Base-by-base conservation (phyloP, 805 yeast genomes). In the Starmerella etchellsii region DNA sequence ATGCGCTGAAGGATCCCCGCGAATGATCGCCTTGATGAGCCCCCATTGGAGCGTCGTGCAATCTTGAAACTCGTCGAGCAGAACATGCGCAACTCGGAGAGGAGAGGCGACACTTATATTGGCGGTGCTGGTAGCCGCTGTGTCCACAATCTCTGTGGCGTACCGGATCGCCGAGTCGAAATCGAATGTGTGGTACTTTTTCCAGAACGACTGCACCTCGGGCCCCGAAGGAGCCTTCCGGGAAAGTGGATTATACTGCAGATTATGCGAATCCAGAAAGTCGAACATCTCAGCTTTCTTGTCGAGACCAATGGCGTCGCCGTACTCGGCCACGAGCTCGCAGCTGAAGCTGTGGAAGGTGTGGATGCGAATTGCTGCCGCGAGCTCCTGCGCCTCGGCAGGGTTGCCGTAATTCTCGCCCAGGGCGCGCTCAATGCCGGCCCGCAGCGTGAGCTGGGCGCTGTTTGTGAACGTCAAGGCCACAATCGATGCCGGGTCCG, bases 61-160 rank as follows among this genome's bases (percentile, higher is more conserved):
- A 54, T 91, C 98, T 61, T 88, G 97, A 53, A 84, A 88, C 60
- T 88, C 98, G 61, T 88, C 98, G 8, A 88, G 81, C 19, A 88
- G 63, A 0, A 85, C 82, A 54, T 83, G 88, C 49, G 72, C 62
- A 3, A 83, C 30, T 59, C 31, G 15, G 37, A 64, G 60, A n/a
- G n/a, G n/a, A n/a, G n/a, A n/a, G n/a, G n/a, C n/a, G n/a, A n/a
- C n/a, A n/a, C n/a, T n/a, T n/a, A n/a, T n/a, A n/a, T n/a, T n/a
- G n/a, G n/a, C n/a, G n/a, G n/a, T n/a, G 25, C 10, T 10, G 11
- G 39, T 21, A 3, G 41, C 43, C n/a, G 33, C 37, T 15, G 10
- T 19, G 3, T 20, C 24, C 6, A 31, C 28, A n/a, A 49, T 42
- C 11, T 30, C 4, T 3, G 65, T 62, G 22, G 80, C 63, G 23